Conservation (phyloP, 2,329 filamentous ascomycete genomes). For the Microcyclospora pomicola region DNA sequence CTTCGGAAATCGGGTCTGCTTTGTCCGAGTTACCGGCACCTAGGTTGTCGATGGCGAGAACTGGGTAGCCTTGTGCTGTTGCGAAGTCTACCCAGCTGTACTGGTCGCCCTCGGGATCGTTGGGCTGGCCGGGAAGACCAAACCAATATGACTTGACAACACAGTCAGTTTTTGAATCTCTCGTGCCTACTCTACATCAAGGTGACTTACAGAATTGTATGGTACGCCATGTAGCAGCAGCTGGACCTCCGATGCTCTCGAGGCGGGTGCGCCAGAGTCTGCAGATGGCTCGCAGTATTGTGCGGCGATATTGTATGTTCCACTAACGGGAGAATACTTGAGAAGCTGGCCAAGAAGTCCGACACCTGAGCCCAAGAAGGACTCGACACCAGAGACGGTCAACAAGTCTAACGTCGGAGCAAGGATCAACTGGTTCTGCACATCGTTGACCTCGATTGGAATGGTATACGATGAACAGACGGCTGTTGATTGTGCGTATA, state of each 20-base stretch:
- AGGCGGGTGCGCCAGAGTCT: constrained; percentile 2
- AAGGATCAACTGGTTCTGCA: constrained; percentile 3
- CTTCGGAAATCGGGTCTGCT: constrained; percentile 7
- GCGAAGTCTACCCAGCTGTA: constrained; percentile 7
- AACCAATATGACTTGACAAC: constrained; percentile 5
- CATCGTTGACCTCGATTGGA: too few species aligned
- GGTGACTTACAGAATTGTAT: constrained; percentile 5
- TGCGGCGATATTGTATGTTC: constrained; percentile 7
- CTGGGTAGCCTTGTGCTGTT: constrained; percentile 7
- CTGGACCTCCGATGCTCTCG: constrained; percentile 6
- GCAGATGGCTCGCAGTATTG: constrained; percentile 6
- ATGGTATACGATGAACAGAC: too few species aligned
- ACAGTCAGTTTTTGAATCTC: too few species aligned
- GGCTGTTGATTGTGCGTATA: too few species aligned
- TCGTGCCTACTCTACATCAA: background rate
- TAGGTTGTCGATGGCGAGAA: constrained; percentile 10
- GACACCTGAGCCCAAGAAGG: constrained; percentile 7
- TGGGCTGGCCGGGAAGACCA: constrained; percentile 7
- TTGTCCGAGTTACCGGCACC: constrained; percentile 8
- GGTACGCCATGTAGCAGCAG: constrained; percentile 8
- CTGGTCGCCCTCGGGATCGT: constrained; percentile 3
- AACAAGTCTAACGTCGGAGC: constrained; percentile 5
- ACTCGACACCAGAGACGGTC: constrained; percentile 6
- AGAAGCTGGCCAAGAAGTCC: constrained; percentile 7
- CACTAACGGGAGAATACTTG: constrained; percentile 4